Percentiles rank a stretch among this genome's conserved stretches.
Evolutionary conservation across 768 basidiomycete species (phyloP).

Genomic region (Lactarius indigo): DNA sequence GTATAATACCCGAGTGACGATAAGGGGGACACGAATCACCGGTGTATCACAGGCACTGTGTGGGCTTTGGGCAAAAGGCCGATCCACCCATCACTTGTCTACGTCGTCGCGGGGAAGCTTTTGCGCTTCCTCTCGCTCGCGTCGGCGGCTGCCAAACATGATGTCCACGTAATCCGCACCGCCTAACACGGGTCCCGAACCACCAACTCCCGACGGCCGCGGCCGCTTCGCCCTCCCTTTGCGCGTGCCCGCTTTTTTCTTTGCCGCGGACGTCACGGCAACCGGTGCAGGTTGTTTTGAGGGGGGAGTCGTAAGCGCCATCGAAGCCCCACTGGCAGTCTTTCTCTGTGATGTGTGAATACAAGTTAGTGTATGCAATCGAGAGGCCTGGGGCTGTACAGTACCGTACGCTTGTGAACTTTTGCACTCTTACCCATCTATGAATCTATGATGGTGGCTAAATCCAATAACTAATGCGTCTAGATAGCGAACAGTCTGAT

Average conservation of each 20-base stretch:
- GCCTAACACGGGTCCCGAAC: conserved; percentile 51
- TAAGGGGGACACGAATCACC: not conserved
- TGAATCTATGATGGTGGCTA: conserved; percentile 33
- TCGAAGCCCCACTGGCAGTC: conserved; percentile 9
- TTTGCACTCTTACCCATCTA: conserved; percentile 69
- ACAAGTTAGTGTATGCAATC: not conserved
- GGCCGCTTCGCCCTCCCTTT: conserved; percentile 40
- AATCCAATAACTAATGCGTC: not conserved
- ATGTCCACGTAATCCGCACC: conserved; percentile 75
- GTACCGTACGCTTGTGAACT: conserved; percentile 58
- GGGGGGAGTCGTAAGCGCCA: conserved; percentile 15
- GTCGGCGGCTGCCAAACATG: conserved; percentile 67
- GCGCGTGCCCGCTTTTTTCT: conserved; percentile 48
- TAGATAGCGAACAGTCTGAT: not conserved
- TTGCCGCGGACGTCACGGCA: conserved; percentile 28
- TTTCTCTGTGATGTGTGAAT: conserved; percentile 29
- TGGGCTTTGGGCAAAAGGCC: too few species aligned
- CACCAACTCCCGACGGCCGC: conserved; percentile 25
- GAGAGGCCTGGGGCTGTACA: too few species aligned
- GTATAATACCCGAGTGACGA: not conserved
- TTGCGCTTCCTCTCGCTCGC: conserved; percentile 59
- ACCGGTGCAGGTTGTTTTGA: conserved; percentile 22
- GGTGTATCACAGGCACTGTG: not conserved
- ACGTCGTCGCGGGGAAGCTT: conserved; percentile 44
- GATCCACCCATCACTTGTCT: too few species aligned